Percentiles rank a stretch among this genome's conserved stretches.
phyloP scores from a whole-genome alignment of 179 eudicot genomes.

The Vitellaria paradoxa region DNA sequence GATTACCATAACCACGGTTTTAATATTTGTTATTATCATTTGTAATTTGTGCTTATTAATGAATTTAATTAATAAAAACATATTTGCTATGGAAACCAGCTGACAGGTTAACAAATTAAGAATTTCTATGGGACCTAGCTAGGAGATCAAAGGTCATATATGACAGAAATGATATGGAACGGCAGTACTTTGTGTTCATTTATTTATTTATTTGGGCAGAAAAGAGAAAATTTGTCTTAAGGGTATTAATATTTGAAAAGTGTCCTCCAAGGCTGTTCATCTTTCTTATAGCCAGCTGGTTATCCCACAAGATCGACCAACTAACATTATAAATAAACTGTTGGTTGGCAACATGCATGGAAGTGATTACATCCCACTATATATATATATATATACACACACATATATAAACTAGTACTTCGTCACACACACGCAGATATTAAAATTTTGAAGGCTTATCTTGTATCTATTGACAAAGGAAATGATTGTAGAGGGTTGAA shows the following conservation, averaged over 20 bases:
- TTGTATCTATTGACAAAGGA: constrained; percentile 10
- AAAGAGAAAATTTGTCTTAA: neutral
- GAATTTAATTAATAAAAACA: too few species aligned
- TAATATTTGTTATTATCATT: too few species aligned
- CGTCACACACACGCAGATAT: too few species aligned
- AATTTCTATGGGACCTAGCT: neutral
- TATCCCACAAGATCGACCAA: neutral
- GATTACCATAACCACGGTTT: too few species aligned
- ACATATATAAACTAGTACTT: too few species aligned
- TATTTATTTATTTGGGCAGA: neutral
- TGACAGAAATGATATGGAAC: neutral
- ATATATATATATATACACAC: too few species aligned
- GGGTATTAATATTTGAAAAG: neutral
- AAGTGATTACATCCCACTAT: neutral
- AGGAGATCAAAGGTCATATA: neutral
- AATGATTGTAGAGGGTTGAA: neutral
- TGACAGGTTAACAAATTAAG: neutral
- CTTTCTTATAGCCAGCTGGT: neutral
- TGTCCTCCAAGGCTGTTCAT: neutral
- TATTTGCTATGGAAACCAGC: neutral
- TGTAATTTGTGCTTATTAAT: too few species aligned
- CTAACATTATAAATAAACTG: neutral
- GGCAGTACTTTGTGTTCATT: neutral
- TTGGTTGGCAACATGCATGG: neutral
- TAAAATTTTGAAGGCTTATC: neutral